Evolutionary conservation across 1,284 basidiomycete species (phyloP).

Genomic region (Meira nashicola): DNA sequence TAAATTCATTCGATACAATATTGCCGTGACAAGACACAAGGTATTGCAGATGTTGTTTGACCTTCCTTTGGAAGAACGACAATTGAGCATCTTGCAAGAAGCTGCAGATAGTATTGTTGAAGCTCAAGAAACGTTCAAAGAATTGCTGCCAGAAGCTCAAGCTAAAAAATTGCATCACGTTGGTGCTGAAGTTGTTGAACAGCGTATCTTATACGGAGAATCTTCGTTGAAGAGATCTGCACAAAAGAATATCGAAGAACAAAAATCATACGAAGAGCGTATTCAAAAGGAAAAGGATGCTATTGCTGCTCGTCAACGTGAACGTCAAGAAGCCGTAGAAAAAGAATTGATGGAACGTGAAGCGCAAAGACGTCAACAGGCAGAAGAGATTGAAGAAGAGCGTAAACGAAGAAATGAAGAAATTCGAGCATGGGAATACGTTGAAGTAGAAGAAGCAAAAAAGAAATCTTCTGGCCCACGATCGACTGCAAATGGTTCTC

Average conservation of each 20-base stretch:
- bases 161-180: conserved; percentile 39
- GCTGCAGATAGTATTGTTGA: conserved; percentile 36
- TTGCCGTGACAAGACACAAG: conserved; percentile 47
- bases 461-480: conserved; percentile 24
- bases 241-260: conserved; percentile 28
- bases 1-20: conserved; percentile 46
- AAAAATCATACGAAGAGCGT: conserved; percentile 36
- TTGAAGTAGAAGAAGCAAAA: conserved; percentile 31
- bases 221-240: conserved; percentile 36
- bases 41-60: conserved; percentile 49
- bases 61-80: conserved; percentile 31
- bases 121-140: conserved; percentile 26
- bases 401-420: conserved; percentile 37
- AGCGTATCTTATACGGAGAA: conserved; percentile 47
- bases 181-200: conserved; percentile 45
- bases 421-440: conserved; percentile 43
- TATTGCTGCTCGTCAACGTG: conserved; percentile 30
- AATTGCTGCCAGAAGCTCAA: conserved; percentile 35
- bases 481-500: conserved; percentile 20
- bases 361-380: conserved; percentile 33
- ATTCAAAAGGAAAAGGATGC: conserved; percentile 27
- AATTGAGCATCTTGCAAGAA: conserved; percentile 25
- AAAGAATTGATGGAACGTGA: conserved; percentile 34
- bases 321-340: conserved; percentile 36
- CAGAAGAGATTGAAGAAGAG: conserved; percentile 42